phyloP scores from a whole-genome alignment of 352 stramenopile genomes.

The Pythium dissimile region DNA sequence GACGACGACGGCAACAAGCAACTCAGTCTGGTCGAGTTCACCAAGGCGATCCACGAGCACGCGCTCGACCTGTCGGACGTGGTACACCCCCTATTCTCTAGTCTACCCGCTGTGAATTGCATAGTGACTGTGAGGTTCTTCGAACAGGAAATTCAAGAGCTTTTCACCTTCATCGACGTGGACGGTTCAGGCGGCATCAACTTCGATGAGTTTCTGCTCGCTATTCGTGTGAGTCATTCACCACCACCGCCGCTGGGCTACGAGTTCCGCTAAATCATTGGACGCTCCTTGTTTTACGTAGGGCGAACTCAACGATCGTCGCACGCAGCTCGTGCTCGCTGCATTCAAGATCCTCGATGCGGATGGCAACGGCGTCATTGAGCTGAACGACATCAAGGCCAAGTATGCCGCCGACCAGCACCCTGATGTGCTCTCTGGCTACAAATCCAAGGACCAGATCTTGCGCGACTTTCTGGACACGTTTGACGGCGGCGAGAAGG shows the following conservation, averaged over 20 bases:
- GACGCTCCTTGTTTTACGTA: neutral
- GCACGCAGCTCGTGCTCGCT: conserved; percentile 68
- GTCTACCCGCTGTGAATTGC: too few relatives aligned
- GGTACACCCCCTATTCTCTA: conserved; percentile 13
- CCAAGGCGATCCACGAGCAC: conserved; percentile 72
- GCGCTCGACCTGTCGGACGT: conserved; percentile 44
- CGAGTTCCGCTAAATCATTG: neutral
- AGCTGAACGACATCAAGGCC: conserved; percentile 67
- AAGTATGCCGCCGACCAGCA: conserved; percentile 85
- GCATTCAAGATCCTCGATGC: conserved; percentile 79
- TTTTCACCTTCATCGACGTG: conserved; percentile 84
- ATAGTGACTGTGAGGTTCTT: too few relatives aligned
- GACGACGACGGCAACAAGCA: conserved; percentile 84
- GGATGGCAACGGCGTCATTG: conserved; percentile 67
- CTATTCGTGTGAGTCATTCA: conserved; percentile 39
- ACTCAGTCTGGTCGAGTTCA: conserved; percentile 71
- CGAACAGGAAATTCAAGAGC: conserved; percentile 62
- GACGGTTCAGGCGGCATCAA: conserved; percentile 77
- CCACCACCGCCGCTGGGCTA: too few relatives aligned
- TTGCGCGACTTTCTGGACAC: conserved; percentile 84
- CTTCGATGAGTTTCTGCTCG: conserved; percentile 84
- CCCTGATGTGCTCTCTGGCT: conserved; percentile 76
- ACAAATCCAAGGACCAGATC: conserved; percentile 67
- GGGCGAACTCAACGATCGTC: conserved; percentile 68
- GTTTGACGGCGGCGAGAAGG: conserved; percentile 85